phyloP scores from a whole-genome alignment of 306 rosid species.

The Inga laurina region DNA sequence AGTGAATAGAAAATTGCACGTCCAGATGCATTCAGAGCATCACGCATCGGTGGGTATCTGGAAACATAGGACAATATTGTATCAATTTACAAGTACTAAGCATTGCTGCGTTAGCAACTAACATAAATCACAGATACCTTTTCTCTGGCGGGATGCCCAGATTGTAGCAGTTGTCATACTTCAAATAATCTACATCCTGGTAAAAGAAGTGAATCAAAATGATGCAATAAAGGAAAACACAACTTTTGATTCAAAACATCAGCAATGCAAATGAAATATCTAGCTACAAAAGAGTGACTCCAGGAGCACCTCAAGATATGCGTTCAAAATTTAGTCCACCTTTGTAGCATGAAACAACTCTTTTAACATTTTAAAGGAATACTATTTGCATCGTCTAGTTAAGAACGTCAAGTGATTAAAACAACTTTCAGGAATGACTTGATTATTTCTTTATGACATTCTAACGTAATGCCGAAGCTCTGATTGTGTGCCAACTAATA shows the following conservation, averaged over 20 bases:
- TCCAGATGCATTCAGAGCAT: constrained; percentile 75
- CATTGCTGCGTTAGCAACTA: constrained; percentile 15
- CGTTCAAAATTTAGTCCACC: neutral
- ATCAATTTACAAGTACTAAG: constrained; percentile 34
- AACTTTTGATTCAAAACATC: neutral
- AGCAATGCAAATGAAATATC: constrained; percentile 24
- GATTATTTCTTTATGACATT: constrained; percentile 12
- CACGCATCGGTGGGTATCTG: constrained; percentile 98
- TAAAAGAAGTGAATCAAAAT: constrained; percentile 18
- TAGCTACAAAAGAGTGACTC: constrained; percentile 3
- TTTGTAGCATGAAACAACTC: constrained; percentile 1
- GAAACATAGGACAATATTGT: constrained; percentile 38
- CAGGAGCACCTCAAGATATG: constrained; percentile 16
- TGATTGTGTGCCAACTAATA: neutral
- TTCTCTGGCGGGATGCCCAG: constrained; percentile 74
- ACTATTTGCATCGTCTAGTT: neutral
- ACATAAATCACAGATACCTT: constrained; percentile 51
- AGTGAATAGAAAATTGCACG: constrained; percentile 75
- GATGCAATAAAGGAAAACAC: constrained; percentile 10
- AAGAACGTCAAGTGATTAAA: neutral
- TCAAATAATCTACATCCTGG: constrained; percentile 90
- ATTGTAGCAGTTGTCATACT: constrained; percentile 95
- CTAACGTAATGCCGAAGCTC: neutral
- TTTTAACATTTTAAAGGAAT: neutral
- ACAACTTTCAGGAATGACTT: neutral